Conservation (phyloP, 75 land plant genomes). For the Gnetum montanum region DNA sequence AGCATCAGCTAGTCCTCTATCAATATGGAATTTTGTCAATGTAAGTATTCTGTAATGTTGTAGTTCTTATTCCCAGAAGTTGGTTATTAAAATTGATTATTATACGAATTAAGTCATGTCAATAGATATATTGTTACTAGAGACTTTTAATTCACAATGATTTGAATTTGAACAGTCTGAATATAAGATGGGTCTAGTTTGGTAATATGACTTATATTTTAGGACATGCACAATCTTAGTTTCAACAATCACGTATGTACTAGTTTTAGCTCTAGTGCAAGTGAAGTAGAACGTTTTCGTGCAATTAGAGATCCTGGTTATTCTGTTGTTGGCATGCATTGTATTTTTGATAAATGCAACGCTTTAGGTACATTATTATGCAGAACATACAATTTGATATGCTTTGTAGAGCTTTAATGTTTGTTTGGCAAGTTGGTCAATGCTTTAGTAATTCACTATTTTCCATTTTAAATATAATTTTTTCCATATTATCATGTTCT, state of each 20-base stretch:
- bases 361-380: conserved; percentile 41
- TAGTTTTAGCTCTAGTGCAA: conserved; percentile 49
- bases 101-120: not conserved
- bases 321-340: conserved; percentile 98
- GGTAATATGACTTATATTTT: not conserved
- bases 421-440: too few species aligned
- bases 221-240: conserved; percentile 42
- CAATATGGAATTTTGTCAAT: conserved; percentile 54
- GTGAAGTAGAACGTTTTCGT: conserved; percentile 44
- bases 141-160: not conserved
- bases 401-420: too few species aligned
- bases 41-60: conserved; percentile 18
- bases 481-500: too few species aligned
- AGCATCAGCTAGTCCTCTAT: conserved; percentile 40
- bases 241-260: conserved; percentile 18
- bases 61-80: not conserved
- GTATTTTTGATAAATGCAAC: conserved; percentile 93
- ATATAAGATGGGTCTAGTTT: not conserved
- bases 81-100: not conserved
- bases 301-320: conserved; percentile 60
- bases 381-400: too few species aligned
- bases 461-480: too few species aligned
- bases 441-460: too few species aligned
- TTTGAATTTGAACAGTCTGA: not conserved
- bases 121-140: not conserved